Base-by-base conservation (phyloP, 371 early-diverging fungal species). In the Lichtheimia ornata region DNA sequence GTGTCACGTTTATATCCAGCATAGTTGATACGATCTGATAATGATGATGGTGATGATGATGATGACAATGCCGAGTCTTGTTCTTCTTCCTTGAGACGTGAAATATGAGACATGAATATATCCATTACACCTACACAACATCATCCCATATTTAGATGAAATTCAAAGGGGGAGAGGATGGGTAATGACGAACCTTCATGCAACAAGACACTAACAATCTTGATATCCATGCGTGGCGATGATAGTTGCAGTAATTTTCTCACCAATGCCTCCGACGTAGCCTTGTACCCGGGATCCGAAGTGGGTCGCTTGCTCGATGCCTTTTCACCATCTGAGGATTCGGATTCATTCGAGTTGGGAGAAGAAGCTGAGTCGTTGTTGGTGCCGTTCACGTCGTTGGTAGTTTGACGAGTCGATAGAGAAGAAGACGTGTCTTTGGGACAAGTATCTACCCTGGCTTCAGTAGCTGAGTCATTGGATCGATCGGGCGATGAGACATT, bases 121-220 rank as follows among this genome's bases (percentile, higher is more conserved):
- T 79, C 77, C 74, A 79, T 79, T 68, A 79, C 73, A 24, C 80
- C 80, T 55, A 42, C 18, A 9, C 25, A n/a, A n/a, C n/a, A n/a
- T n/a, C n/a, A 52, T 42, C 9, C 43, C 28, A 35, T n/a, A 41
- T 14, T 35, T 42, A 49, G 4, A 6, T 22, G 24, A 50, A 27
- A 11, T 17, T 22, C 22, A 20, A 9, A 15, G 5, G 44, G 5
- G n/a, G n/a, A n/a, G n/a, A 15, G 9, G 20, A 17, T 45, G 47
- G 0, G 18, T n/a, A 20, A 58, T 7, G 1, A 13, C 17, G 53
- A 72, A 80, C 80, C 80, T 61, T 80, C 80, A 14, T 76, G 64
- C 50, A 74, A 66, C 20, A 80, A 65, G 1, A 76, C 80, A 64
- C 71, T 73, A 13, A 74, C 80, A 28, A 80, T 74, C 50, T 76